Percentiles rank a stretch among this genome's conserved stretches.
phyloP scores from a whole-genome alignment of 768 basidiomycete genomes.

The Infundibulicybe gibba region DNA sequence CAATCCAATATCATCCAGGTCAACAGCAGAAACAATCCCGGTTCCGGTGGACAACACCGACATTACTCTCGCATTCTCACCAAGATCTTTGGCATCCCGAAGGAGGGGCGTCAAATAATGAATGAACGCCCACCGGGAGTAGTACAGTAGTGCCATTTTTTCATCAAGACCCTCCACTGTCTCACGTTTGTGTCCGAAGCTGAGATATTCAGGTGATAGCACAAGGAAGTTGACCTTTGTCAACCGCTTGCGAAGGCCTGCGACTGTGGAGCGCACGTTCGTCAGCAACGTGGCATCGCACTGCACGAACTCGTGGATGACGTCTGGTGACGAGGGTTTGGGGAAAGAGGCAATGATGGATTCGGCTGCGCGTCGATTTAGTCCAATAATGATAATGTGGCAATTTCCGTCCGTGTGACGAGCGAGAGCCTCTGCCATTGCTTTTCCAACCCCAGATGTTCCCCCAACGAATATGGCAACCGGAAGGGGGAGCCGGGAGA shows the following conservation, averaged over 20 bases:
- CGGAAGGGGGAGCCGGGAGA: constrained; percentile 17
- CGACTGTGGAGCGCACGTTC: constrained; percentile 35
- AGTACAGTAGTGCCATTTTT: constrained; percentile 39
- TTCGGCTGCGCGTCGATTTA: constrained; percentile 46
- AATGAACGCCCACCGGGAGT: constrained; percentile 46
- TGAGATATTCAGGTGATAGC: constrained; percentile 39
- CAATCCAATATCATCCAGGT: constrained; percentile 47
- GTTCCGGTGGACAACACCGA: constrained; percentile 34
- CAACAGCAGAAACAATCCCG: constrained; percentile 27
- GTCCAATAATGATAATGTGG: constrained; percentile 50
- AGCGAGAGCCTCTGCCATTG: constrained; percentile 42
- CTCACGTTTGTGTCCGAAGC: constrained; percentile 31
- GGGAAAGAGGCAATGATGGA: constrained; percentile 40
- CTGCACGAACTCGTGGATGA: constrained; percentile 43
- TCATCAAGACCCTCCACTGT: constrained; percentile 42
- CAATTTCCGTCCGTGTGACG: constrained; percentile 44
- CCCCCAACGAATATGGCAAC: constrained; percentile 41
- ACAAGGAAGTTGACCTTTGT: constrained; percentile 53
- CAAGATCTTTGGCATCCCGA: constrained; percentile 36
- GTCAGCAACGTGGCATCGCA: constrained; percentile 52
- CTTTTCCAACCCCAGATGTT: constrained; percentile 46
- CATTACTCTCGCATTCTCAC: constrained; percentile 48
- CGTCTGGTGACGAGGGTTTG: constrained; percentile 16
- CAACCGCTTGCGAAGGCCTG: constrained; percentile 23
- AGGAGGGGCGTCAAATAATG: constrained; percentile 42